These are phyloP conservation scores for Colletotrichum sp. DNA, from an alignment of 2,329 filamentous ascomycete species.

Conservation along the genomic window DNA sequence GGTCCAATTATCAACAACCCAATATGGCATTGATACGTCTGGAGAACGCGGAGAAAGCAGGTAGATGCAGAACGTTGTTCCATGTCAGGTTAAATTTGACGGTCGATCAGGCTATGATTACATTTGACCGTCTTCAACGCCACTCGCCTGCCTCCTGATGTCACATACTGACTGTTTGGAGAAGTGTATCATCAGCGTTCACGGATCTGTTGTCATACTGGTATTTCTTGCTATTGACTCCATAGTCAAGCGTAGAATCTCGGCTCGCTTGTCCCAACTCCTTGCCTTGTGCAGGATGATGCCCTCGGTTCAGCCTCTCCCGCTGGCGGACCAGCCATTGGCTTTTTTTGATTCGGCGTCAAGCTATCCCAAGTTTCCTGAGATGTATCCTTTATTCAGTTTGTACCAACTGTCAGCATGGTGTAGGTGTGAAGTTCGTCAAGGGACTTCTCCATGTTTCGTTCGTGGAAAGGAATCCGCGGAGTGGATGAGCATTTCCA, in stretches of 20 bases:
- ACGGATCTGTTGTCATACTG: neutral
- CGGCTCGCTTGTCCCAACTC: neutral
- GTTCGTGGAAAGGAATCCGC: too few relatives aligned
- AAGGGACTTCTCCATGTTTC: neutral
- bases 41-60: neutral
- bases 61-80: neutral
- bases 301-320: neutral
- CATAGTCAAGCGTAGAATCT: neutral
- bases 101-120: neutral
- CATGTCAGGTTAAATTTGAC: neutral
- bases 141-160: neutral
- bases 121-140: neutral
- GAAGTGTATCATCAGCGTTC: neutral
- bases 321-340: neutral
- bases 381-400: neutral
- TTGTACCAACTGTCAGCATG: neutral
- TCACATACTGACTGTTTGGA: neutral
- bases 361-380: neutral
- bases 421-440: neutral
- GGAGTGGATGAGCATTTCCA: too few relatives aligned
- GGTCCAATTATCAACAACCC: neutral
- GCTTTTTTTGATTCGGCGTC: neutral
- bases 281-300: neutral
- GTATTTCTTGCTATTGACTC: neutral
- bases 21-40: neutral